phyloP scores from a whole-genome alignment of 768 basidiomycete species.

The Postia placenta region DNA sequence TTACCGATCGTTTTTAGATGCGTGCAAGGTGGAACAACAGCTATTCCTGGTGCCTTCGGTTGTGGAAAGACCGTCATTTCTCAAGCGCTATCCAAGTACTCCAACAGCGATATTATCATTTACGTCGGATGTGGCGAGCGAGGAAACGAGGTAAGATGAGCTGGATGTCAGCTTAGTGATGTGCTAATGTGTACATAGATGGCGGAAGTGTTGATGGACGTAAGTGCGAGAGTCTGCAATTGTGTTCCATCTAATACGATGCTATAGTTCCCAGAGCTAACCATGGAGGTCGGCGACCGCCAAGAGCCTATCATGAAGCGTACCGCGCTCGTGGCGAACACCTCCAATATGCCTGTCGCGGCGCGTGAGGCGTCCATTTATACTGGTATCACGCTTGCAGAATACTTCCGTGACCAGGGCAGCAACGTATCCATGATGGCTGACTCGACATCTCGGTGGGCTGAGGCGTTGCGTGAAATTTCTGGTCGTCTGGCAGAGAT shows the following conservation, averaged over 20 bases:
- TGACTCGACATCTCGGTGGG: slow-evolving; percentile 98
- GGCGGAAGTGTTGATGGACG: slow-evolving; percentile 99
- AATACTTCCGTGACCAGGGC: slow-evolving; percentile 99
- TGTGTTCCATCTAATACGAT: background rate
- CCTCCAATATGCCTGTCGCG: slow-evolving; percentile 99
- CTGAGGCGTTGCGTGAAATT: slow-evolving; percentile 97
- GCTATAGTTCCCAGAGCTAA: slow-evolving; percentile 76
- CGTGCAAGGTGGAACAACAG: slow-evolving; percentile 93
- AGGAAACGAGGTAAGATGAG: slow-evolving; percentile 75
- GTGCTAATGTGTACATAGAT: slow-evolving; percentile 40
- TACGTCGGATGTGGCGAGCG: slow-evolving; percentile 99
- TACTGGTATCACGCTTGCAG: slow-evolving; percentile 97
- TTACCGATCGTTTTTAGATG: slow-evolving; percentile 43
- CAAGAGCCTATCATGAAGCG: slow-evolving; percentile 99
- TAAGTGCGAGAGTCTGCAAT: slow-evolving; percentile 22
- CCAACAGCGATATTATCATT: slow-evolving; percentile 98
- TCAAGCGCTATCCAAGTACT: slow-evolving; percentile 95
- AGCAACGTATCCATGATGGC: slow-evolving; percentile 99
- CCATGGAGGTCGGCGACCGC: slow-evolving; percentile 86
- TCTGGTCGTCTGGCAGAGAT: slow-evolving; percentile 99
- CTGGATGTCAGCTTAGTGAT: background rate
- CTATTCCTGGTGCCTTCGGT: slow-evolving; percentile 98
- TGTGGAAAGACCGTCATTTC: slow-evolving; percentile 99
- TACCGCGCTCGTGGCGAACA: slow-evolving; percentile 97
- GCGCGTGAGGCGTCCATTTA: slow-evolving; percentile 99